Percentiles rank a stretch among this genome's conserved stretches.
phyloP scores from a whole-genome alignment of 768 basidiomycete genomes.

The Suillus weaverae region DNA sequence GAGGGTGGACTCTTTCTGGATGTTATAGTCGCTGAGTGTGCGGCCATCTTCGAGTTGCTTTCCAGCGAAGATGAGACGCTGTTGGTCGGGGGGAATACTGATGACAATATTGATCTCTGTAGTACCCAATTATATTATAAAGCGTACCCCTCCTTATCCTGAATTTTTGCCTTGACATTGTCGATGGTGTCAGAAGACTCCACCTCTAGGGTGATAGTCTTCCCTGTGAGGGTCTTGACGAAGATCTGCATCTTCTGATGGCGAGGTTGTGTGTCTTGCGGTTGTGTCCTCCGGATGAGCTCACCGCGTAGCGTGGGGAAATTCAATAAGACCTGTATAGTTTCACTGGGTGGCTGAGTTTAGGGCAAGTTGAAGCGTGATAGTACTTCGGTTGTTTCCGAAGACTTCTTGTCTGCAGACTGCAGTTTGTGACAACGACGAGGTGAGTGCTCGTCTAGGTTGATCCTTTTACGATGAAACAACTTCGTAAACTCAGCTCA shows the following conservation, averaged over 20 bases:
- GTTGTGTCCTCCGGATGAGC: conserved; percentile 6
- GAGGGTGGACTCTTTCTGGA: conserved; percentile 97
- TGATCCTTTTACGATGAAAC: conserved; percentile 29
- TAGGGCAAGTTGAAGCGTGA: conserved; percentile 24
- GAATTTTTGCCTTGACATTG: conserved; percentile 86
- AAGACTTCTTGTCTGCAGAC: neutral
- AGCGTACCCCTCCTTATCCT: conserved; percentile 72
- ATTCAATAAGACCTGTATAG: conserved; percentile 30
- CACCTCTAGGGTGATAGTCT: conserved; percentile 99
- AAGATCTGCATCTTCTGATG: conserved; percentile 62
- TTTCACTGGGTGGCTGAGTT: conserved; percentile 27
- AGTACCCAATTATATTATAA: conserved; percentile 48
- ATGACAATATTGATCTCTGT: conserved; percentile 21
- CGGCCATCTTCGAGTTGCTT: conserved; percentile 99
- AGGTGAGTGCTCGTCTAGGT: conserved; percentile 5
- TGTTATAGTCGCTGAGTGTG: conserved; percentile 95
- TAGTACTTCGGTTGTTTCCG: conserved; percentile 10
- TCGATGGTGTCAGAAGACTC: conserved; percentile 97
- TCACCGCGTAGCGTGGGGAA: conserved; percentile 20
- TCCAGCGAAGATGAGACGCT: conserved; percentile 94
- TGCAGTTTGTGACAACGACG: neutral
- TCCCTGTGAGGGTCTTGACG: conserved; percentile 90
- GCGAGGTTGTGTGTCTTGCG: neutral
- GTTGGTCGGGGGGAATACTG: conserved; percentile 93
- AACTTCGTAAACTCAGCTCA: conserved; percentile 59